Percentiles rank a stretch among this genome's conserved stretches.
These are phyloP conservation scores for Leccinellum luteum DNA, from an alignment of 768 basidiomycete species.

Conservation along the genomic window DNA sequence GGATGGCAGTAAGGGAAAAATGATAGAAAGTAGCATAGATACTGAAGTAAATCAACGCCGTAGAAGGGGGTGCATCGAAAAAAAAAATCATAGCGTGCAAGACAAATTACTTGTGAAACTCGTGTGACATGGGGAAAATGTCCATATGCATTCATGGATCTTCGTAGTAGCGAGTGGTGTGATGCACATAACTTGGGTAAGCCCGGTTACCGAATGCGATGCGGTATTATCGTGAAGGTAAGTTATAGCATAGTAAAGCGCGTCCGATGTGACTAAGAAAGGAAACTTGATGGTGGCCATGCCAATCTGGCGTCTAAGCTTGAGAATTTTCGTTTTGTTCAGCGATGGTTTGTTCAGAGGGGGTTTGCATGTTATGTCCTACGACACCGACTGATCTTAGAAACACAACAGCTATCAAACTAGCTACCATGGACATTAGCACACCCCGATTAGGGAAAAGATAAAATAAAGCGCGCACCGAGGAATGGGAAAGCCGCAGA, in stretches of 20 bases:
- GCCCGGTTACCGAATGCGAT: background rate
- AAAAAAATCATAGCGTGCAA: background rate
- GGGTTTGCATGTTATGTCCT: too few species aligned
- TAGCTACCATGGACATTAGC: too few species aligned
- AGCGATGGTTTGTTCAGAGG: too few species aligned
- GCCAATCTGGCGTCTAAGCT: too few species aligned
- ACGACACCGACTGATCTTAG: too few species aligned
- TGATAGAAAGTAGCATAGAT: too few species aligned
- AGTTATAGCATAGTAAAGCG: background rate
- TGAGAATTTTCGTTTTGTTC: too few species aligned
- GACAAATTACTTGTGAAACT: background rate
- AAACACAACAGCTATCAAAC: too few species aligned
- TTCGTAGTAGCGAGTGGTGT: slow-evolving; percentile 1
- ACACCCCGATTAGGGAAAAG: too few species aligned
- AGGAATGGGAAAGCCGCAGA: too few species aligned
- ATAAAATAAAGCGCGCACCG: too few species aligned
- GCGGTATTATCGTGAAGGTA: background rate
- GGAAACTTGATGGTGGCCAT: background rate
- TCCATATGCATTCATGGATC: background rate
- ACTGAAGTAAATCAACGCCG: background rate
- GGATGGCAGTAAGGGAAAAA: too few species aligned
- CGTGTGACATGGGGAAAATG: background rate
- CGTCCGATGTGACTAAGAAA: background rate
- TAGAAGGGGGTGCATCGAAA: background rate
- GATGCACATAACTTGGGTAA: background rate